Percentiles rank a stretch among this genome's conserved stretches.
Conservation (phyloP, 208 protist genomes). For the Leishmania major region DNA sequence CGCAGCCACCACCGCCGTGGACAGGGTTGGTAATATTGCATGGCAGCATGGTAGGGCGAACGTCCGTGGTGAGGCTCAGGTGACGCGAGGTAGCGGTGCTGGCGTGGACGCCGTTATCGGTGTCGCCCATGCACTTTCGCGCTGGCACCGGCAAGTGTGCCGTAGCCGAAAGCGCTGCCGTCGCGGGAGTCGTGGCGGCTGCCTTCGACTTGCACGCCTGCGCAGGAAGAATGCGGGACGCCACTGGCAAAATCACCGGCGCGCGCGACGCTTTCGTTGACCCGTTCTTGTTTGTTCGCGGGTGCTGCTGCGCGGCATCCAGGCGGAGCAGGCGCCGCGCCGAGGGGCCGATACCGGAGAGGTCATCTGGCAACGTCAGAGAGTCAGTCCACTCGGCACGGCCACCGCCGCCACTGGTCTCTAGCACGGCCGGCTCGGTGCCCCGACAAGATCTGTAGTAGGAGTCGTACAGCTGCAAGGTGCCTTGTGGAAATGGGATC, state of each 20-base stretch:
- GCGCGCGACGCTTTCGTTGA: neutral
- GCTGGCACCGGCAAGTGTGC: neutral
- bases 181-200: neutral
- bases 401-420: neutral
- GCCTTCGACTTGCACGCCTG: neutral
- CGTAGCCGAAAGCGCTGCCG: neutral
- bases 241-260: neutral
- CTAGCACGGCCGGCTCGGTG: slow-evolving; percentile 3
- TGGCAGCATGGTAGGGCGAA: slow-evolving; percentile 18
- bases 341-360: slow-evolving; percentile 60
- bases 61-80: slow-evolving; percentile 2
- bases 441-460: slow-evolving; percentile 17
- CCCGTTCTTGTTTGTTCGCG: neutral
- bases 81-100: neutral
- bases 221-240: slow-evolving; percentile 15
- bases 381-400: neutral
- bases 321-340: slow-evolving; percentile 40
- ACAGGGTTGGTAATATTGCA: slow-evolving; percentile 18
- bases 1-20: neutral
- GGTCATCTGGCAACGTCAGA: slow-evolving; percentile 20
- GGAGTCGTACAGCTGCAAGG: slow-evolving; percentile 31
- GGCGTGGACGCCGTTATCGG: neutral
- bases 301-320: slow-evolving; percentile 13
- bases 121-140: neutral
- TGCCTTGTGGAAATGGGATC: slow-evolving; percentile 17